Base-by-base conservation (phyloP, 768 basidiomycete genomes). In the Filobasidium floriforme region DNA sequence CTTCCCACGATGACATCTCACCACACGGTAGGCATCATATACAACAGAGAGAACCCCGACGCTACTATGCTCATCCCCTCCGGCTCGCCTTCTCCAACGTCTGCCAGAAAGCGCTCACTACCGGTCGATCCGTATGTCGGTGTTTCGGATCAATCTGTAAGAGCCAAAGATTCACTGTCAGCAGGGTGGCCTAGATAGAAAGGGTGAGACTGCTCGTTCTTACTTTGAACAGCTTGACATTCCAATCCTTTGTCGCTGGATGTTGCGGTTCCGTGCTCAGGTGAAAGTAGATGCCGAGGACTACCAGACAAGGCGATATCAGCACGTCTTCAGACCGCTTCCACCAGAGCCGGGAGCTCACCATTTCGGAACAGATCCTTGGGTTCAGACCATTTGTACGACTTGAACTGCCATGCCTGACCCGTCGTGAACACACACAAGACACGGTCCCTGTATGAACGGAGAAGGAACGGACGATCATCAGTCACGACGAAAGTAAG, bases 361-460 rank as follows among this genome's bases (percentile, higher is more conserved):
- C 93, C 92, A 73, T 98, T 89, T 75, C 96, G 89, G 80, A 99
- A 98, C 29, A 99, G 79, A 60, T 88, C 84, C 67, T 86, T 86
- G 0, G 96, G 96, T 73, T 98, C 92, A 60, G 84, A 87, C 94
- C 94, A 99, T 76, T 94, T 93, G 81, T 98, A 98, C 19, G 90
- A 88, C 65, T 87, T 83, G 80, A 99, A 99, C 76, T 99, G 96
- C 96, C 96, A 97, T 40, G 89, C 88, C 72, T 98, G 94, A 0
- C 96, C 96, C 0, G 96, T 99, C 10, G 96, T 98, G 86, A 96
- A 88, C 18, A 99, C 94, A 70, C 93, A 96, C 4, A 96, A 88
- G 5, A 99, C 96, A 43, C 94, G 85, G 64, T 97, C 92, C 82
- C 82, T 81, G 65, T 41, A 1, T 19, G 59, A 9, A 37, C 3